phyloP scores from a whole-genome alignment of 2,329 filamentous ascomycete genomes.

The Colletotrichum neosansevieriae region DNA sequence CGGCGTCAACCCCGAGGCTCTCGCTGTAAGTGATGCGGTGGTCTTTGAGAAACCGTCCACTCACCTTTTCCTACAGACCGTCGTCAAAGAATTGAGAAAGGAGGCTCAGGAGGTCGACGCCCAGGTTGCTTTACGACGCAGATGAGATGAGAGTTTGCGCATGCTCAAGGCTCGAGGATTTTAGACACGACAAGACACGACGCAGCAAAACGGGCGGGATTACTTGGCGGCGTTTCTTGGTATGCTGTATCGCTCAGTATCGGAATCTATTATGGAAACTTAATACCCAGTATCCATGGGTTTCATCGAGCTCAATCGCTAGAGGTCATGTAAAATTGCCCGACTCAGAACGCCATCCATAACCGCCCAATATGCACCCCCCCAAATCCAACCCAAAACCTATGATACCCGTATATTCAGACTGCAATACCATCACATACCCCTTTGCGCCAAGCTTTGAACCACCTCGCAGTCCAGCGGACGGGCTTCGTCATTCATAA shows the following conservation, averaged over 20 bases:
- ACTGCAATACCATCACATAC: conserved; percentile 18
- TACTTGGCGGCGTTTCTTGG: conserved; percentile 23
- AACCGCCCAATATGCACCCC: conserved; percentile 15
- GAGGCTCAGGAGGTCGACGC: conserved; percentile 65
- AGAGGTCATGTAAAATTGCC: not conserved
- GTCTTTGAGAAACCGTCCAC: not conserved
- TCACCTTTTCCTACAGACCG: conserved; percentile 55
- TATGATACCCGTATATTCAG: conserved; percentile 33
- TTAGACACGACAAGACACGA: not conserved
- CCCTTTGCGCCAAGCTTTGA: conserved; percentile 26
- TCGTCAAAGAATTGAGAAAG: conserved; percentile 70
- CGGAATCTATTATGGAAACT: conserved; percentile 32
- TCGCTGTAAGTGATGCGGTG: conserved; percentile 76
- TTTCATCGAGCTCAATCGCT: not conserved
- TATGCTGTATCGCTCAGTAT: conserved; percentile 8
- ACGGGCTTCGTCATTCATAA: conserved; percentile 17
- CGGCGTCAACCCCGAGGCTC: conserved; percentile 93
- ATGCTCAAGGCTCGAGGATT: no score
- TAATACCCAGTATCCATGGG: conserved; percentile 28
- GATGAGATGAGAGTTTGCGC: conserved; percentile 15
- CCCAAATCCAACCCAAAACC: conserved; percentile 17
- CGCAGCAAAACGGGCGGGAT: not conserved
- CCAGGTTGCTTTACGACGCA: conserved; percentile 49
- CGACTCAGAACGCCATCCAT: conserved; percentile 26
- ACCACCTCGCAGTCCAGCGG: not conserved